phyloP scores from a whole-genome alignment of 345 rosid genomes.

The Nephelium lappaceum region DNA sequence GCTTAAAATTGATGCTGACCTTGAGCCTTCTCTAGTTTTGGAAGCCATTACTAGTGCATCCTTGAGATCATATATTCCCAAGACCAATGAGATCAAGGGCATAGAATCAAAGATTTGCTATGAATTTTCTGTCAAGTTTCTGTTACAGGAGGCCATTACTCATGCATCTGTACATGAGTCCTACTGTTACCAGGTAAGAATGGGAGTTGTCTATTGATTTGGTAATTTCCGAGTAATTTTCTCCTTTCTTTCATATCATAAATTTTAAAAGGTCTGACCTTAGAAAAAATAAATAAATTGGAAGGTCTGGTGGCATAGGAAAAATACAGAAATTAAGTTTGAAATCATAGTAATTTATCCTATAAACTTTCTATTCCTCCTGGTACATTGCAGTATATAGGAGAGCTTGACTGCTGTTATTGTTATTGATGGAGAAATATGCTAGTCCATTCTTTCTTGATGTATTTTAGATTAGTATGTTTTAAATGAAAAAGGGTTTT shows the following conservation, averaged over 20 bases:
- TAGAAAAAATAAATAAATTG: too few species aligned
- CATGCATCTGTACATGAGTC: conserved; percentile 60
- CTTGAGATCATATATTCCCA: conserved; percentile 45
- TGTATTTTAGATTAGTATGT: background rate
- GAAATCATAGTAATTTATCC: background rate
- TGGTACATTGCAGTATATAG: background rate
- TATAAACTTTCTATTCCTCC: conserved; percentile 2
- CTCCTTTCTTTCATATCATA: background rate
- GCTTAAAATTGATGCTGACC: conserved; percentile 65
- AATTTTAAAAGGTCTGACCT: background rate
- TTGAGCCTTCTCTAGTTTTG: conserved; percentile 43
- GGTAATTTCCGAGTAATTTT: conserved; percentile 4
- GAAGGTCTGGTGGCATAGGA: conserved; percentile 4
- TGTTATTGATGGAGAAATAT: background rate
- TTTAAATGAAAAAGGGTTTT: background rate
- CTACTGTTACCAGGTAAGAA: conserved; percentile 71
- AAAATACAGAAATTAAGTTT: background rate
- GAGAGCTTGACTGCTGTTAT: background rate
- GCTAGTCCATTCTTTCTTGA: background rate
- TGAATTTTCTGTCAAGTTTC: conserved; percentile 61
- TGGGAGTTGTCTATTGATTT: conserved; percentile 9
- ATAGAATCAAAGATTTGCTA: conserved; percentile 70
- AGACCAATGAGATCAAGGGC: conserved; percentile 41
- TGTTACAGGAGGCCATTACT: conserved; percentile 81
- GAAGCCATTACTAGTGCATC: conserved; percentile 58